These are phyloP conservation scores for Xylaria palmicola DNA, from an alignment of 495 filamentous ascomycete genomes.

Conservation along the genomic window DNA sequence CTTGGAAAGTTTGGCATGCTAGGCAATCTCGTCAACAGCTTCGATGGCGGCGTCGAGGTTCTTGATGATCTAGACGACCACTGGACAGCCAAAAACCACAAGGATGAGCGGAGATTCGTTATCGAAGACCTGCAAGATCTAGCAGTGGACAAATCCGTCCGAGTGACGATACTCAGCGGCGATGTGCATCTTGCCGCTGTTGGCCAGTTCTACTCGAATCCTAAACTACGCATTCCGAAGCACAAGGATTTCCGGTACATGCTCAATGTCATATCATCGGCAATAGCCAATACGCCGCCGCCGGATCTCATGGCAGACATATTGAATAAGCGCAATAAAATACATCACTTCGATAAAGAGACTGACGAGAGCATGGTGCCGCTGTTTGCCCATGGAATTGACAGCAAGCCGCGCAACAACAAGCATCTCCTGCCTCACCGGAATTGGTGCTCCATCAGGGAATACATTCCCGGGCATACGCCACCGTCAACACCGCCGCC, in stretches of 20 bases:
- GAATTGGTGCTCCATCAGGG: conserved; percentile 88
- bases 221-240: conserved; percentile 71
- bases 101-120: conserved; percentile 79
- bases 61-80: conserved; percentile 92
- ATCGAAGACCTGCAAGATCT: conserved; percentile 88
- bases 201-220: conserved; percentile 91
- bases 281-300: conserved; percentile 82
- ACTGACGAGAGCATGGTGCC: conserved; percentile 97
- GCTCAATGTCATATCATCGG: conserved; percentile 83
- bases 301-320: conserved; percentile 87
- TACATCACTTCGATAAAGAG: conserved; percentile 80
- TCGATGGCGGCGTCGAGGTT: conserved; percentile 91
- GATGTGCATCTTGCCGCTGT: conserved; percentile 93
- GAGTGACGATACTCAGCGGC: conserved; percentile 85
- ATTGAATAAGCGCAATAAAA: conserved; percentile 88
- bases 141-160: conserved; percentile 84
- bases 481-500: conserved; percentile 63
- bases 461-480: conserved; percentile 74
- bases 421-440: conserved; percentile 84
- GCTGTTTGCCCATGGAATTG: conserved; percentile 83
- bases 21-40: conserved; percentile 77
- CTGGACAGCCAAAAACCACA: conserved; percentile 95
- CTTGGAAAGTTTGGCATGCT: conserved; percentile 80
- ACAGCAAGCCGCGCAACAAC: conserved; percentile 86
- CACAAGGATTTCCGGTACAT: conserved; percentile 94